phyloP scores from a whole-genome alignment of 139 green algal genomes.

The Diplosphaera chodatii region DNA sequence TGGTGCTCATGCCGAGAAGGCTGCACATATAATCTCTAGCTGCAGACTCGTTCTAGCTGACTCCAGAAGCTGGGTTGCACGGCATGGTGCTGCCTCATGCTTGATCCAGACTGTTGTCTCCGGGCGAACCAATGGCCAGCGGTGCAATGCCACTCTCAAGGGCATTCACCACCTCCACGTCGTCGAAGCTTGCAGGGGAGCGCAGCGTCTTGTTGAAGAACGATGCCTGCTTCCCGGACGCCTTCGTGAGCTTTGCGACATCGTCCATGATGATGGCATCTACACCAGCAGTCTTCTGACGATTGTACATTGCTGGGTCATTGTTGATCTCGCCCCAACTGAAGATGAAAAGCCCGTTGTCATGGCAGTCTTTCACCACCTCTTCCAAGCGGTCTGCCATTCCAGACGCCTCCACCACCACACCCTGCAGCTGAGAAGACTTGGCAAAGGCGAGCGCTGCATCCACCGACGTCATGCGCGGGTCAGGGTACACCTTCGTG shows the following conservation, averaged over 20 bases:
- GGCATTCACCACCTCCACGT: slow-evolving; percentile 8
- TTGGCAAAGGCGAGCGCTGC: slow-evolving; percentile 38
- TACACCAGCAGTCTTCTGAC: slow-evolving; percentile 27
- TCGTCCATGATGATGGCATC: slow-evolving; percentile 45
- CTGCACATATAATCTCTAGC: too few species aligned
- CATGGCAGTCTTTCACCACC: slow-evolving; percentile 24
- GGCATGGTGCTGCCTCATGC: neutral
- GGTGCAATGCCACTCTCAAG: neutral
- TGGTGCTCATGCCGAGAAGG: too few species aligned
- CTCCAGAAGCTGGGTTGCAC: too few species aligned
- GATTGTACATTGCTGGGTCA: slow-evolving; percentile 17
- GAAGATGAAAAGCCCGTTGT: slow-evolving; percentile 37
- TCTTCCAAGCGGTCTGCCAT: slow-evolving; percentile 26
- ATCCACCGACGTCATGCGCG: slow-evolving; percentile 41
- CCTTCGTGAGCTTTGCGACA: slow-evolving; percentile 23
- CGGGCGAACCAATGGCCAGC: neutral
- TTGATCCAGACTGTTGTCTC: neutral
- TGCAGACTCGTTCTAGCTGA: too few species aligned
- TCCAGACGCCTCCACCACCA: slow-evolving; percentile 24
- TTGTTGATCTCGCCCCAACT: slow-evolving; percentile 44
- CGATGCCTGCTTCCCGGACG: slow-evolving; percentile 21
- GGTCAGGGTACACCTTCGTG: slow-evolving; percentile 37
- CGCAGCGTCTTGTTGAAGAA: slow-evolving; percentile 29
- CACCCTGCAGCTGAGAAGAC: slow-evolving; percentile 33
- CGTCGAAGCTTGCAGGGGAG: slow-evolving; percentile 11